A percentile compares a stretch with the other conserved stretches of the same genome.
phyloP scores from a whole-genome alignment of 352 stramenopile species.

The Aphanomyces stellatus region DNA sequence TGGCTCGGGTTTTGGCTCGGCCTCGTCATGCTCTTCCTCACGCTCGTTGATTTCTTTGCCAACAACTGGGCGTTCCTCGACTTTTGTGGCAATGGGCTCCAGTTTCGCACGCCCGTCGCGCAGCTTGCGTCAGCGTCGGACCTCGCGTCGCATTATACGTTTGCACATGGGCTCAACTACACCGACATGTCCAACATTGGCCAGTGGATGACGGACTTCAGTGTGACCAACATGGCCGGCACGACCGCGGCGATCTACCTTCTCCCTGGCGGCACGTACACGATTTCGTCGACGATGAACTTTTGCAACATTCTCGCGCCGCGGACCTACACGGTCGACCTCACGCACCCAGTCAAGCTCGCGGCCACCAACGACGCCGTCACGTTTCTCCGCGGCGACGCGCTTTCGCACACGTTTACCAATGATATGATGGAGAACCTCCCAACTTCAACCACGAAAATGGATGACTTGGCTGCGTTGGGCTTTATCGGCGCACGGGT shows the following conservation, averaged over 20 bases:
- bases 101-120: slow-evolving; percentile 7
- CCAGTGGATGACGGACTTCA: slow-evolving; percentile 8
- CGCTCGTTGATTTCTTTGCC: not conserved
- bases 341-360: not conserved
- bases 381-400: slow-evolving; percentile 7
- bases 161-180: slow-evolving; percentile 3
- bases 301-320: not conserved
- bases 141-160: not conserved
- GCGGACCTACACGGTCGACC: slow-evolving; percentile 3
- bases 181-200: slow-evolving; percentile 8
- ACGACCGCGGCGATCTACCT: not conserved
- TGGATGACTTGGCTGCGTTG: not conserved
- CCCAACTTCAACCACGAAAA: not conserved
- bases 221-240: not conserved
- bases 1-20: not conserved
- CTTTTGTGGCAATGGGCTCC: slow-evolving; percentile 11
- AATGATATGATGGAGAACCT: not conserved
- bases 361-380: not conserved
- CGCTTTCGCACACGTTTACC: not conserved
- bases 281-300: not conserved
- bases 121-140: not conserved
- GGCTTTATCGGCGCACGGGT: not conserved
- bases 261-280: not conserved
- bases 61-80: slow-evolving; percentile 18
- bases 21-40: not conserved